A percentile compares a stretch with the other conserved stretches of the same genome.
phyloP scores from a whole-genome alignment of 2,329 filamentous ascomycete species.

The Ophioceras dolichostomum region DNA sequence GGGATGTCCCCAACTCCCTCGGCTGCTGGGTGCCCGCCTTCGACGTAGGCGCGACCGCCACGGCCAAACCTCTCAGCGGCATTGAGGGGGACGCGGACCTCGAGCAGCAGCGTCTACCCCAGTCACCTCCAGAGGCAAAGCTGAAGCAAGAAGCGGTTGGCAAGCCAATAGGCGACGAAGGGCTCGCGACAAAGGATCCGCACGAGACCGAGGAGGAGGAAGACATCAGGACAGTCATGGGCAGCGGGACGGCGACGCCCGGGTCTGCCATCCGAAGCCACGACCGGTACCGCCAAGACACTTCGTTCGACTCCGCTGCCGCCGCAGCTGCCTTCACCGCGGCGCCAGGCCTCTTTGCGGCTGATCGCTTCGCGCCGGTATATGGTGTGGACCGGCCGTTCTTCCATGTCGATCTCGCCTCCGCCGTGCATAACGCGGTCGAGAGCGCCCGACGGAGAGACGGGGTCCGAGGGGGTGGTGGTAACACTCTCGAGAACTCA shows the following conservation, averaged over 20 bases:
- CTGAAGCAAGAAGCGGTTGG: too few relatives aligned
- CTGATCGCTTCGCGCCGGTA: too few relatives aligned
- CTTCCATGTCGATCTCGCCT: conserved; percentile 3
- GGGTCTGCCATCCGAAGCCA: neutral
- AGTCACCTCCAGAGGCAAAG: too few relatives aligned
- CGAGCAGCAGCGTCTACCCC: neutral
- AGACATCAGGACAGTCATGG: neutral
- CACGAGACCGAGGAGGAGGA: neutral
- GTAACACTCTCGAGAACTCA: too few relatives aligned
- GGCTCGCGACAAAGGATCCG: too few relatives aligned
- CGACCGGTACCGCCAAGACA: too few relatives aligned
- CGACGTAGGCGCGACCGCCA: neutral
- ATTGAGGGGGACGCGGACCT: neutral
- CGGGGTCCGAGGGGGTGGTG: neutral
- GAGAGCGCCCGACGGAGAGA: conserved; percentile 1
- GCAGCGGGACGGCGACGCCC: neutral
- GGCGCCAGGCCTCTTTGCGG: too few relatives aligned
- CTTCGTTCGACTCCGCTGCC: too few relatives aligned
- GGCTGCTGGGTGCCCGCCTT: conserved; percentile 1
- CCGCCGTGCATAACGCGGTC: conserved; percentile 1
- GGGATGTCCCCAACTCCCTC: neutral
- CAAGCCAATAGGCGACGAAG: too few relatives aligned
- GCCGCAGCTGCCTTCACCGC: too few relatives aligned
- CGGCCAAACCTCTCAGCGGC: neutral
- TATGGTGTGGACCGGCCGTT: conserved; percentile 3